Conservation (phyloP, 805 yeast genomes). For the Wickerhamomyces strasburgensis region DNA sequence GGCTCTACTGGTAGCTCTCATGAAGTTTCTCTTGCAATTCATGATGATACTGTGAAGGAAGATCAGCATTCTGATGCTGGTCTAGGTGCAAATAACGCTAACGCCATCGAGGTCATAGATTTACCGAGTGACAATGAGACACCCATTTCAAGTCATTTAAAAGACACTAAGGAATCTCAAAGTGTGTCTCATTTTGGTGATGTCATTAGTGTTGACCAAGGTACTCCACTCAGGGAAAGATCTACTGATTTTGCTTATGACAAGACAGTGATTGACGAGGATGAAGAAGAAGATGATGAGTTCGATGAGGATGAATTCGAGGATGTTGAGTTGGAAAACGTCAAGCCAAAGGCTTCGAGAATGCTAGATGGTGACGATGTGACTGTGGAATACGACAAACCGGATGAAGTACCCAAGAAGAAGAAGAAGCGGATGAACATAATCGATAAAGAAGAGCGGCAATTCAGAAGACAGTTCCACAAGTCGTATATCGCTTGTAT, state of each 20-base stretch:
- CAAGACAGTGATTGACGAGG: conserved; percentile 25
- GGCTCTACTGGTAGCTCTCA: too few species aligned
- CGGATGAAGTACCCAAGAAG: conserved; percentile 21
- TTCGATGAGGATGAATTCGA: conserved; percentile 23
- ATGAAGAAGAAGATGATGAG: conserved; percentile 30
- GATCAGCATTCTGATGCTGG: too few species aligned
- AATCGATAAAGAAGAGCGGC: conserved; percentile 52
- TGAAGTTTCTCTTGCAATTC: too few species aligned
- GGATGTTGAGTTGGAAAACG: conserved; percentile 22
- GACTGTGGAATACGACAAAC: conserved; percentile 11
- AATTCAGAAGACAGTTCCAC: conserved; percentile 50
- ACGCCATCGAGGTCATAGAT: not conserved
- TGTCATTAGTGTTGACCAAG: conserved; percentile 5
- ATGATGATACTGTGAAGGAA: not conserved
- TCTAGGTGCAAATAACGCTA: not conserved
- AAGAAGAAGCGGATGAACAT: conserved; percentile 26
- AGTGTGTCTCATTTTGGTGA: too few species aligned
- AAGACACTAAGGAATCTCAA: too few species aligned
- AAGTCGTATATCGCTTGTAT: conserved; percentile 51
- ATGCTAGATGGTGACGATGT: conserved; percentile 15
- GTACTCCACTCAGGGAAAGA: conserved; percentile 3
- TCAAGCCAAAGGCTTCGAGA: conserved; percentile 17
- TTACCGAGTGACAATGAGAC: not conserved
- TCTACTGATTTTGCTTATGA: not conserved
- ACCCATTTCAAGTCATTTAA: too few species aligned